Percentiles rank a stretch among this genome's conserved stretches.
phyloP scores from a whole-genome alignment of 371 early-diverging fungal species.

The Actinomortierella ambigua region DNA sequence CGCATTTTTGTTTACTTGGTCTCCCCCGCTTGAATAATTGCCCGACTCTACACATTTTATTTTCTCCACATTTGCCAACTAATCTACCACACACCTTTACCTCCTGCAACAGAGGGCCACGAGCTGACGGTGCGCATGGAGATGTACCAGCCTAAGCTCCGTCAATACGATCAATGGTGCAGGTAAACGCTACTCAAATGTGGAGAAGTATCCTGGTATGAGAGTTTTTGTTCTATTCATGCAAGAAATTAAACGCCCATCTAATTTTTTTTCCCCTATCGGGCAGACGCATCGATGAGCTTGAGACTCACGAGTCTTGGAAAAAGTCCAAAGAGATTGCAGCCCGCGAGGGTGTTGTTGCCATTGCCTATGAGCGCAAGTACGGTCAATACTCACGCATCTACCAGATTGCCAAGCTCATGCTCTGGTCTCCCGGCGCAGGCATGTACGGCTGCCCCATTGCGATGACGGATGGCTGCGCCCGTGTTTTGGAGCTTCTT shows the following conservation, averaged over 20 bases:
- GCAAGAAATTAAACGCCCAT: too few species aligned
- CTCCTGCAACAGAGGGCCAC: conserved; percentile 17
- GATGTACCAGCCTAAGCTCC: conserved; percentile 62
- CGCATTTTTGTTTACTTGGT: not conserved
- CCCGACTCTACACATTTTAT: too few species aligned
- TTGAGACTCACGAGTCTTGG: conserved; percentile 65
- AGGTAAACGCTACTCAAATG: too few species aligned
- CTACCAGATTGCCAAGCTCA: conserved; percentile 71
- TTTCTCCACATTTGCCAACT: too few species aligned
- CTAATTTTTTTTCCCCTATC: not conserved
- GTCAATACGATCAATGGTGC: conserved; percentile 74
- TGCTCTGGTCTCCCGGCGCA: conserved; percentile 59
- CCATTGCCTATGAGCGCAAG: conserved; percentile 66
- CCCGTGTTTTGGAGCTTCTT: conserved; percentile 60
- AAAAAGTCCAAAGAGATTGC: conserved; percentile 58
- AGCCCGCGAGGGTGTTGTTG: conserved; percentile 67
- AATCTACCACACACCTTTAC: too few species aligned
- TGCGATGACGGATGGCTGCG: conserved; percentile 77
- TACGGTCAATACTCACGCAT: conserved; percentile 57
- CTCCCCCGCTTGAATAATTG: too few species aligned
- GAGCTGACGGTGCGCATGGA: conserved; percentile 31
- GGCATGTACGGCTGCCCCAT: conserved; percentile 70
- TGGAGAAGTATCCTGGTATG: too few species aligned
- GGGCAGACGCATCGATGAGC: conserved; percentile 60
- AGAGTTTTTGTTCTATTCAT: too few species aligned